A percentile compares a stretch with the other conserved stretches of the same genome.
Evolutionary conservation across 352 stramenopile species (phyloP).

Genomic region (Phytophthora uliginosa): DNA sequence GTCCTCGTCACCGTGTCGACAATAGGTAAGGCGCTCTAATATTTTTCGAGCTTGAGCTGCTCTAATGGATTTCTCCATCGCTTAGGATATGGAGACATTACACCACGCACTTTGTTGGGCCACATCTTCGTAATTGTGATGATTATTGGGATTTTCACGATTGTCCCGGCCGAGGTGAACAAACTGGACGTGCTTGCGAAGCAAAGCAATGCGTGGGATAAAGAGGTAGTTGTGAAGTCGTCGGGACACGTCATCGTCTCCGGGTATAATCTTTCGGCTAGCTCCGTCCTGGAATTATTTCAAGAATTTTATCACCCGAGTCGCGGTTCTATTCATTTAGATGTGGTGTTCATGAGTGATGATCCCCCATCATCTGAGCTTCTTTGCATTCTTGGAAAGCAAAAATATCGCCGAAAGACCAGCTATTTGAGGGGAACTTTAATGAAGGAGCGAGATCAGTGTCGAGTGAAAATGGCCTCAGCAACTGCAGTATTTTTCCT

Average conservation of each 20-base stretch:
- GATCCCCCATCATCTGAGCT: conserved; percentile 49
- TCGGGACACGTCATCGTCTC: conserved; percentile 76
- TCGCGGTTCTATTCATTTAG: conserved; percentile 64
- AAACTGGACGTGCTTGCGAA: conserved; percentile 75
- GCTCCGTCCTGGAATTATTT: conserved; percentile 66
- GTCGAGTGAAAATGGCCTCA: conserved; percentile 50
- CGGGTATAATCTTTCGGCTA: conserved; percentile 52
- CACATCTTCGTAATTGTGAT: conserved; percentile 79
- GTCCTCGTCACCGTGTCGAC: conserved; percentile 80
- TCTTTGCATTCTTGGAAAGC: conserved; percentile 47
- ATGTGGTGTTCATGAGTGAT: conserved; percentile 75
- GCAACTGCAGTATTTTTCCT: conserved; percentile 77
- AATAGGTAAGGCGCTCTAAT: conserved; percentile 49
- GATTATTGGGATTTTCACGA: conserved; percentile 77
- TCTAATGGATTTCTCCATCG: background rate
- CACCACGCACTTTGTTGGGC: conserved; percentile 56
- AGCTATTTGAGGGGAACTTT: conserved; percentile 67
- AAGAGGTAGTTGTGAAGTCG: conserved; percentile 53
- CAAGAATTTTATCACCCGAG: conserved; percentile 80
- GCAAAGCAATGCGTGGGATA: conserved; percentile 67
- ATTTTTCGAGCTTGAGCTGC: background rate
- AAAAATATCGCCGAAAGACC: conserved; percentile 57
- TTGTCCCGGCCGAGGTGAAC: conserved; percentile 64
- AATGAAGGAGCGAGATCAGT: conserved; percentile 55
- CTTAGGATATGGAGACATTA: conserved; percentile 76